Evolutionary conservation across 1,139 yeast species (phyloP).

Genomic region (Suhomyces ambrosiae): DNA sequence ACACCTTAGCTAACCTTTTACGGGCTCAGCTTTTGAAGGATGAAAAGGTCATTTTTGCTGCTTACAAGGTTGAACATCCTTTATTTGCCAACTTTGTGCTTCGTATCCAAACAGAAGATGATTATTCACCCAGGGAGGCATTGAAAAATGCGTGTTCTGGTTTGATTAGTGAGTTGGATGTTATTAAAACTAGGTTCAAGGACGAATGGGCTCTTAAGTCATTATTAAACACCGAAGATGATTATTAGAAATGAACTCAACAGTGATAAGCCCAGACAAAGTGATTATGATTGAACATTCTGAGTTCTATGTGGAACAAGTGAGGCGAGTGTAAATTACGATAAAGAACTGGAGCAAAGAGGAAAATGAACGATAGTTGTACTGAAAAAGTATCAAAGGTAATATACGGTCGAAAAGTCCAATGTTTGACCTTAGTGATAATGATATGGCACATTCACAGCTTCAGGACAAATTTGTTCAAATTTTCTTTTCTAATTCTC

Average conservation of each 20-base stretch:
- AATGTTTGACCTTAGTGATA: no score
- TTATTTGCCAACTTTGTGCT: constrained; percentile 90
- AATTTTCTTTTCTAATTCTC: no score
- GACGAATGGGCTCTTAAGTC: constrained; percentile 94
- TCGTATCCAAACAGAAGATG: constrained; percentile 95
- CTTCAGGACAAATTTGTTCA: no score
- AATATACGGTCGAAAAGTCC: no score
- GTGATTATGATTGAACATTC: no score
- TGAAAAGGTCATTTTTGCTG: constrained; percentile 87
- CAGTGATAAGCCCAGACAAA: no score
- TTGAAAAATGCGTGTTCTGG: constrained; percentile 85
- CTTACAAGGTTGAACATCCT: constrained; percentile 97
- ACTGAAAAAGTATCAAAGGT: no score
- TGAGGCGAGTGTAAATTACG: no score
- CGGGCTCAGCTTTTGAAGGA: constrained; percentile 86
- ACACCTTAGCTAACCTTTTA: constrained; percentile 87
- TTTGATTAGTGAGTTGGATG: constrained; percentile 75
- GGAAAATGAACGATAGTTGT: no score
- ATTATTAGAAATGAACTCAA: constrained; percentile 13
- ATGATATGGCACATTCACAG: no score
- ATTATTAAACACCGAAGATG: constrained; percentile 59
- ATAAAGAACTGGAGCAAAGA: no score
- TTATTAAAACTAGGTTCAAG: constrained; percentile 73
- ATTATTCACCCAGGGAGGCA: constrained; percentile 88
- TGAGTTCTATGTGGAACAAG: no score